Evolutionary conservation across 352 stramenopile species (phyloP).

Genomic region (Pythium periplocum): DNA sequence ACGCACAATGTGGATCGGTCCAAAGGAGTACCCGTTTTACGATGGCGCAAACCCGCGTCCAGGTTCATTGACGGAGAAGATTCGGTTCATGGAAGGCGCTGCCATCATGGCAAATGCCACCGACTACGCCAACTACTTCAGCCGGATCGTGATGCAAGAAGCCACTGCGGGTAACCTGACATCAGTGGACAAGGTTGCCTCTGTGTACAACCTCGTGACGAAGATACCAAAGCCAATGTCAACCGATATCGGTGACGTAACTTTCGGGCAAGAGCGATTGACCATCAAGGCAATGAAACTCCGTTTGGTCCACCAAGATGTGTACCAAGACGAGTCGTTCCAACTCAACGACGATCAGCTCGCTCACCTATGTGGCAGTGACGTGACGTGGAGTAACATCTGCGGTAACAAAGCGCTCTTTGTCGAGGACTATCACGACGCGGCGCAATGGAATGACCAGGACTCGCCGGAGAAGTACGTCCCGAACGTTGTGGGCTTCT

Average conservation of each 20-base stretch:
- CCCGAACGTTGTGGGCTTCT: conserved; percentile 1
- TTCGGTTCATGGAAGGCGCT: background rate
- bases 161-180: background rate
- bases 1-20: background rate
- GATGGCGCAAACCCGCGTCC: background rate
- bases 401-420: background rate
- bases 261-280: background rate
- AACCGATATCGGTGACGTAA: background rate
- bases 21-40: background rate
- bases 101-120: background rate
- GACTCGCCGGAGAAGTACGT: conserved; percentile 2
- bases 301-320: background rate
- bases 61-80: background rate
- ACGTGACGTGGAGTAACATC: background rate
- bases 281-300: background rate
- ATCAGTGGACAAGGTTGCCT: background rate
- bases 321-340: background rate
- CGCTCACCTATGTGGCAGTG: background rate
- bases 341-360: background rate
- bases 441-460: conserved; percentile 2
- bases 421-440: conserved; percentile 3
- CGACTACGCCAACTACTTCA: background rate
- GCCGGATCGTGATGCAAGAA: background rate
- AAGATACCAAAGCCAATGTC: background rate
- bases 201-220: background rate